These are phyloP conservation scores for Corynespora cassiicola DNA, from an alignment of 2,329 filamentous ascomycete species.

Conservation along the genomic window DNA sequence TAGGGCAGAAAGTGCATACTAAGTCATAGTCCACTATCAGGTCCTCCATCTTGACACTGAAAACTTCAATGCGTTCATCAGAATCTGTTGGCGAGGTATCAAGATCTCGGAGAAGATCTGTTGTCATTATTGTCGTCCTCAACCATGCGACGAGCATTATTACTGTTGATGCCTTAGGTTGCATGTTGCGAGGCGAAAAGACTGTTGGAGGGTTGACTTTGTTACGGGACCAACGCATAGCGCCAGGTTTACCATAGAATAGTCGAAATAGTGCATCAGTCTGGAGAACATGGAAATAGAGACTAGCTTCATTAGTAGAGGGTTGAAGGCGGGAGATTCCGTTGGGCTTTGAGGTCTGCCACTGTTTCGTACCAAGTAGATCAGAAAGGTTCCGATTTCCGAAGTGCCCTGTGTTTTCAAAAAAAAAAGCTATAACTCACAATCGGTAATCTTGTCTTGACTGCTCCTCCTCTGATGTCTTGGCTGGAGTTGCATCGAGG, in stretches of 20 bases:
- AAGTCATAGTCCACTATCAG: slow-evolving; percentile 29
- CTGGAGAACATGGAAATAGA: slow-evolving; percentile 32
- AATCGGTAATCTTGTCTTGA: slow-evolving; percentile 18
- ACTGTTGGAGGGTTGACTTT: slow-evolving; percentile 27
- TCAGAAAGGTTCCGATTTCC: too few relatives aligned
- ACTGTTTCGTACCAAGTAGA: too few relatives aligned
- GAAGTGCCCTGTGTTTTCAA: too few relatives aligned
- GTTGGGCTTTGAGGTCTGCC: too few relatives aligned
- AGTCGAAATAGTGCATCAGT: slow-evolving; percentile 33
- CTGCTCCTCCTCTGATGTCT: slow-evolving; percentile 28
- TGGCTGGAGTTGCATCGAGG: slow-evolving; percentile 25
- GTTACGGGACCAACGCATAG: slow-evolving; percentile 22
- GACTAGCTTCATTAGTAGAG: too few relatives aligned
- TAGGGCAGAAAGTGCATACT: slow-evolving; percentile 10
- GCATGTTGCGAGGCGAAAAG: slow-evolving; percentile 21
- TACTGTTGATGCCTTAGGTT: slow-evolving; percentile 20
- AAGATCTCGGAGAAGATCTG: slow-evolving; percentile 27
- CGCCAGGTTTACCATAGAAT: slow-evolving; percentile 33
- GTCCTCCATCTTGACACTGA: slow-evolving; percentile 22
- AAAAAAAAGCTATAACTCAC: too few relatives aligned
- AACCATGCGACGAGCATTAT: slow-evolving; percentile 26
- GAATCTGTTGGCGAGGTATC: slow-evolving; percentile 1
- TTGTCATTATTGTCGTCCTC: slow-evolving; percentile 25
- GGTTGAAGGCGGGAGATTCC: too few relatives aligned
- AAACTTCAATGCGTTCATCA: slow-evolving; percentile 19